Evolutionary conservation across 208 protist species (phyloP).

Genomic region (Trypanosoma brucei): DNA sequence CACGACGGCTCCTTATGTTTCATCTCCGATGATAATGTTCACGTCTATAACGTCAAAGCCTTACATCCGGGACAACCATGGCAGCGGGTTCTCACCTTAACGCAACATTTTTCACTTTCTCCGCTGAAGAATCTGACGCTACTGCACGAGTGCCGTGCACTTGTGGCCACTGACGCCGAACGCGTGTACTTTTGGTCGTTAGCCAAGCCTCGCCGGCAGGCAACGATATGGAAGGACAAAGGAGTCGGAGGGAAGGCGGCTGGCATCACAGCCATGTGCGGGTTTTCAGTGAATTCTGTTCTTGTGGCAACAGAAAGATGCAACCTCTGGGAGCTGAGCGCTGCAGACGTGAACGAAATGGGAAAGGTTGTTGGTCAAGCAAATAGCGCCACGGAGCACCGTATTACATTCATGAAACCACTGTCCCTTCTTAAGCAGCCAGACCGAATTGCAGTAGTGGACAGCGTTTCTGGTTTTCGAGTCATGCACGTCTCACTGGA

Average conservation of each 20-base stretch:
- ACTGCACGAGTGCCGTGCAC: conserved; percentile 23
- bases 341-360: conserved; percentile 2
- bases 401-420: conserved; percentile 33
- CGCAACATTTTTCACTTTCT: conserved; percentile 42
- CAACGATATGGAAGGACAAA: conserved; percentile 6
- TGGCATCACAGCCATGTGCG: conserved; percentile 50
- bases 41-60: conserved; percentile 47
- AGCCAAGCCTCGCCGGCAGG: conserved; percentile 12
- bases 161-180: conserved; percentile 35
- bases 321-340: conserved; percentile 39
- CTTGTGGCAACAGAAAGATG: conserved; percentile 38
- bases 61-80: conserved; percentile 56
- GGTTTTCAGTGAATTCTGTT: conserved; percentile 38
- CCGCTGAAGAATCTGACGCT: conserved; percentile 44
- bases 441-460: conserved; percentile 46
- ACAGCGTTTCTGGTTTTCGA: conserved; percentile 52
- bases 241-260: background rate
- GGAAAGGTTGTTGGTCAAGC: conserved; percentile 21
- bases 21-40: conserved; percentile 74
- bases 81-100: conserved; percentile 44
- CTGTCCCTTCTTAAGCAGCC: conserved; percentile 27
- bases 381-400: conserved; percentile 5
- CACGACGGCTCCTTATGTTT: conserved; percentile 69
- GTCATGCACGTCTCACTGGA: conserved; percentile 36
- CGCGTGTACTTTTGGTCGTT: conserved; percentile 69